Percentiles rank a stretch among this genome's conserved stretches.
Conservation (phyloP, 768 basidiomycete genomes). For the Sporobolomyces phaffii region DNA sequence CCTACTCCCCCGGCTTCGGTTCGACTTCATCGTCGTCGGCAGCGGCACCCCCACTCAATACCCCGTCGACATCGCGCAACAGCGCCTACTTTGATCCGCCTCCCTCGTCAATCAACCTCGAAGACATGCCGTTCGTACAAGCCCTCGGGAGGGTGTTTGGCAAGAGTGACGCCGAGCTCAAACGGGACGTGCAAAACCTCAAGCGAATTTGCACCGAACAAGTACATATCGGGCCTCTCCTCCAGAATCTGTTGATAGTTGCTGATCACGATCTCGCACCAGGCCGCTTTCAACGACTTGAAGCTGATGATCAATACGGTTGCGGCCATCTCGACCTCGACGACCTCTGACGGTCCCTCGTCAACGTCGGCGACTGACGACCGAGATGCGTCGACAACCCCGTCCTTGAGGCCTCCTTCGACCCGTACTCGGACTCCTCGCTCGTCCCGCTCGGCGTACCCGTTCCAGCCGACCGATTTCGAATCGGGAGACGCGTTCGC, state of each 20-base stretch:
- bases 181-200: conserved; percentile 66
- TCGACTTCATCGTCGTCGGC: background rate
- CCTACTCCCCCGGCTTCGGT: conserved; percentile 8
- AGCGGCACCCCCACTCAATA: conserved; percentile 51
- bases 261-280: no score
- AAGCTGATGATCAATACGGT: conserved; percentile 89
- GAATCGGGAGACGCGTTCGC: conserved; percentile 73
- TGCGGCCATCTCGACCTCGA: conserved; percentile 56
- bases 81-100: conserved; percentile 53
- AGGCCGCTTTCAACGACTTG: conserved; percentile 37
- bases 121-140: conserved; percentile 71
- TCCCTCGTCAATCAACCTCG: conserved; percentile 51
- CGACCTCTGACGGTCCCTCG: conserved; percentile 32
- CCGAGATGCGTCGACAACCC: no score
- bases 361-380: conserved; percentile 48
- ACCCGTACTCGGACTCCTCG: no score
- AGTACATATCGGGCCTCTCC: no score
- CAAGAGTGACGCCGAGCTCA: conserved; percentile 60
- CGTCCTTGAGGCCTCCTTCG: no score
- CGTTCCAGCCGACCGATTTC: conserved; percentile 81
- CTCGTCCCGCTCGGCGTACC: no score
- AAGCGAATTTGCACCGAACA: conserved; percentile 67
- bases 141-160: conserved; percentile 69
- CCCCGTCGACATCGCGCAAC: conserved; percentile 47
- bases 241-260: no score